Base-by-base conservation (phyloP, 257 asterid species). In the Salvia hispanica region DNA sequence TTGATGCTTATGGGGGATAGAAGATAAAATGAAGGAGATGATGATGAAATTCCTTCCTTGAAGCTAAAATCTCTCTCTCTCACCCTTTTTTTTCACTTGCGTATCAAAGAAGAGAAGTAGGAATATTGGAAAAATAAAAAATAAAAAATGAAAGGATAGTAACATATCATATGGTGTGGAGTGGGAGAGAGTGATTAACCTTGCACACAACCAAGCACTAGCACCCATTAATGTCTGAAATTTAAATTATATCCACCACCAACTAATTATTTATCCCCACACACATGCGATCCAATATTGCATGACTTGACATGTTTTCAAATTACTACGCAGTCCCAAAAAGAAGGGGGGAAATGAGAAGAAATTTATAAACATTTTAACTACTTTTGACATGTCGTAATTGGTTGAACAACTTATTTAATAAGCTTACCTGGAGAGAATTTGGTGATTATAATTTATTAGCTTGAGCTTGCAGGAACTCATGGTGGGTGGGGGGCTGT, bases 201-300 rank as follows among this genome's bases (percentile, higher is more conserved):
- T 43, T 65, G 70, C 16, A 63, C 73, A 62, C 69, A 55, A 54
- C 43, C 50, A 61, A 61, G 66, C 33, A 59, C 33, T 59, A 45
- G 53, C 72, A 69, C 73, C 73, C 70, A 73, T 72, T 68, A 37
- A 62, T 74, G 70, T 60, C 69, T 70, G 55, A 61, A 62, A 61
- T 50, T 67, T 16, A 68, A 25, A 64, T 54, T 47, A 64, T 75
- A 46, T 65, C 74, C 40, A 11, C 67, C 74, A 74, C 73, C 68
- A 72, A 74, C 69, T 47, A 25, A 25, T 25, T 75, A 63, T 70
- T 73, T 66, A 79, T 72, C 77, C 42, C 64, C 71, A 46, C 79
- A 78, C 79, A 80, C 81, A 76, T 76, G 79, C 70, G 60, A 75
- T 47, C 62, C 79, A 73, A 80, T 60, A 64, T 64, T 37, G 71